Base-by-base conservation (phyloP, 148 eudicot species). In the Camellia sinensis region DNA sequence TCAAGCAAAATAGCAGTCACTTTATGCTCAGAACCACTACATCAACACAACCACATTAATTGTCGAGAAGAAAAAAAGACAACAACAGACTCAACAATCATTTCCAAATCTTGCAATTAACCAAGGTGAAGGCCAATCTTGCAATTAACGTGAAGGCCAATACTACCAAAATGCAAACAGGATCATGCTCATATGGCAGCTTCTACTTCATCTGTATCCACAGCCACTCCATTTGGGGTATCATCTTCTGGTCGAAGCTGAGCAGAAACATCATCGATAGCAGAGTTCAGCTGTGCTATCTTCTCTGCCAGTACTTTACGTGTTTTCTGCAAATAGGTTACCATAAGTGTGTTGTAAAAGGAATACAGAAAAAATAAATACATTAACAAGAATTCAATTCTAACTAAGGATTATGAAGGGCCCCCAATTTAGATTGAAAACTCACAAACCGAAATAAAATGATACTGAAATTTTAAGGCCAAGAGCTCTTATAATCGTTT, bases 231-330 rank as follows among this genome's bases (percentile, higher is more conserved):
- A 67, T 91, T 85, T 12, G 91, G 82, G 76, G 85, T 43, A 69
- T 6, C 3, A 17, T 84, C 90, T 43, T 87, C 97, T 21, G 97
- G 60, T 52, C 87, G 89, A 53, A 93, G 83, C 87, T 90, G 97
- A 74, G 86, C 37, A 59, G 97, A 90, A 46, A 88, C 90, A 57
- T 90, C 90, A 82, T 93, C 98, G 29, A 95, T 93, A 10, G 98
- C 94, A 14, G 90, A 87, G 89, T 93, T 93, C 84, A 93, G 83
- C 84, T 95, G 91, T 69, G 89, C 96, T 61, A 95, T 93, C 91
- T 95, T 95, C 82, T 91, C 85, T 0, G 89, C 82, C 80, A 95
- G 89, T 62, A 86, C 86, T 83, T 90, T 82, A 73, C 98, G 94
- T 56, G 93, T 89, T 85, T 70, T 93, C 98, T 92, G 93, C 50